phyloP scores from a whole-genome alignment of 352 stramenopile genomes.

The Globisporangium nodosum region DNA sequence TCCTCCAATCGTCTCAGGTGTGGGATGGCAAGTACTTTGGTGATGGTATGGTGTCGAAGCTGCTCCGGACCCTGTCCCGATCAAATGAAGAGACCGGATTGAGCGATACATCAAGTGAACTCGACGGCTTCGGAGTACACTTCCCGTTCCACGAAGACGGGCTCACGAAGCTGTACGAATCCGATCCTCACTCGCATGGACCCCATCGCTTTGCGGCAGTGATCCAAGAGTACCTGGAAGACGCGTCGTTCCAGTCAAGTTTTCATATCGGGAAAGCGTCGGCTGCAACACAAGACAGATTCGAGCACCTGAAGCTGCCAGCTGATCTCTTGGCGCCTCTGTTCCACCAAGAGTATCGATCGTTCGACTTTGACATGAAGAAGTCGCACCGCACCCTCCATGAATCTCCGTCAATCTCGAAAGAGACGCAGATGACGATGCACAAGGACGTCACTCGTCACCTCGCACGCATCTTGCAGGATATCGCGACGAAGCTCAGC shows the following conservation, averaged over 20 bases:
- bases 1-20: slow-evolving; percentile 19
- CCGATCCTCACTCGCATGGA: background rate
- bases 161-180: slow-evolving; percentile 6
- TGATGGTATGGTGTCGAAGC: slow-evolving; percentile 20
- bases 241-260: slow-evolving; percentile 6
- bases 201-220: slow-evolving; percentile 13
- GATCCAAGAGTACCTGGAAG: slow-evolving; percentile 9
- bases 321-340: slow-evolving; percentile 6
- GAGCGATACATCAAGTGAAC: slow-evolving; percentile 17
- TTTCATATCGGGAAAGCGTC: slow-evolving; percentile 8
- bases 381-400: background rate
- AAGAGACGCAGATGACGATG: slow-evolving; percentile 14
- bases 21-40: slow-evolving; percentile 1
- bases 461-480: slow-evolving; percentile 33
- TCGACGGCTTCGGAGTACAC: slow-evolving; percentile 47
- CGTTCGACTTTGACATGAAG: background rate
- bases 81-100: slow-evolving; percentile 19
- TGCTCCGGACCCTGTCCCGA: slow-evolving; percentile 34
- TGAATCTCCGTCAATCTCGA: slow-evolving; percentile 31
- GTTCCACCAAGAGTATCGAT: background rate
- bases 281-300: slow-evolving; percentile 23
- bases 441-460: slow-evolving; percentile 22
- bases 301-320: slow-evolving; percentile 13
- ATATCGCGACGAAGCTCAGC: slow-evolving; percentile 31
- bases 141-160: slow-evolving; percentile 43